Evolutionary conservation across 2,329 filamentous ascomycete species (phyloP).

Genomic region (Aspergillus transmontanensis): DNA sequence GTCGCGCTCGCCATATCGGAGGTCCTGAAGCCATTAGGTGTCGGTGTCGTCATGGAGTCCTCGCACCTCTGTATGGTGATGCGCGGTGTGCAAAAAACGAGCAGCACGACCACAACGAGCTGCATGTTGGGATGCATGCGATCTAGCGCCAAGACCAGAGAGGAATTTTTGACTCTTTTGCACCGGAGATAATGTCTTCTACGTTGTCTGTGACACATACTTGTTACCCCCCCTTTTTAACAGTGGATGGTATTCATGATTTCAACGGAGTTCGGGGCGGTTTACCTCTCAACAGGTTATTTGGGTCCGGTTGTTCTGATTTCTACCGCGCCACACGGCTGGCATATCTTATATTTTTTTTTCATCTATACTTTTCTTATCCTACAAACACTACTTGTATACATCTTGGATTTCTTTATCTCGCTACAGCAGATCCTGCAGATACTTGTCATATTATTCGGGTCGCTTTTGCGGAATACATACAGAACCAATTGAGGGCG

Average conservation of each 20-base stretch:
- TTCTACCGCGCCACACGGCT: slow-evolving; percentile 4
- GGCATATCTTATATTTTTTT: slow-evolving; percentile 12
- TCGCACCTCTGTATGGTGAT: slow-evolving; percentile 98
- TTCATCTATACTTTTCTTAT: slow-evolving; percentile 7
- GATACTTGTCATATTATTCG: neutral
- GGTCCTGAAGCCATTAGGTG: slow-evolving; percentile 88
- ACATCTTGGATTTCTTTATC: neutral
- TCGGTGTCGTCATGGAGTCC: slow-evolving; percentile 96
- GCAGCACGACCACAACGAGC: slow-evolving; percentile 85
- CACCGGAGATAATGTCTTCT: slow-evolving; percentile 51
- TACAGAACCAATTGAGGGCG: neutral
- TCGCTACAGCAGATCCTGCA: neutral
- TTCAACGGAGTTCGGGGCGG: slow-evolving; percentile 37
- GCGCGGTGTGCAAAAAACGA: slow-evolving; percentile 94
- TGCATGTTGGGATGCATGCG: slow-evolving; percentile 98
- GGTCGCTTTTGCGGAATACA: neutral
- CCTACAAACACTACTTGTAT: neutral
- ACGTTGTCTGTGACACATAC: slow-evolving; percentile 16
- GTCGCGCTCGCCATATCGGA: slow-evolving; percentile 93
- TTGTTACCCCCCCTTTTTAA: slow-evolving; percentile 26
- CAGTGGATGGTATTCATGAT: slow-evolving; percentile 29
- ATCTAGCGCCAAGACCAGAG: slow-evolving; percentile 86
- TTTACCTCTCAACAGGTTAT: slow-evolving; percentile 46
- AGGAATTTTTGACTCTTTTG: slow-evolving; percentile 88
- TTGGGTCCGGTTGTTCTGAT: slow-evolving; percentile 26